Evolutionary conservation across 2,329 filamentous ascomycete genomes (phyloP).

Genomic region (Pezicula radicicola): DNA sequence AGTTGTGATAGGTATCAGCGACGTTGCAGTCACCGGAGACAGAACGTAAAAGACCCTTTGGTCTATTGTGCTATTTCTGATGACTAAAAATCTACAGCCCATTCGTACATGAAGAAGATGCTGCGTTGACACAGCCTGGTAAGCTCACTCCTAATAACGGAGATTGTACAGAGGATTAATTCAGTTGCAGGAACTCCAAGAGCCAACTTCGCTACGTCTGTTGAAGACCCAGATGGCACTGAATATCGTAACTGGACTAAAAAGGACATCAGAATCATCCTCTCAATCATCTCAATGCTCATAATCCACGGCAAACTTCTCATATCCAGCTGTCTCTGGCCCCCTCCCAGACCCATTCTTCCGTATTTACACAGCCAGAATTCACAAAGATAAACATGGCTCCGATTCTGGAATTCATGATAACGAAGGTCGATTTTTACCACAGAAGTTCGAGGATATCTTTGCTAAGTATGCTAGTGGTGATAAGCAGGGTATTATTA

Average conservation of each 20-base stretch:
- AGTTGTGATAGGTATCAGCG: conserved; percentile 10
- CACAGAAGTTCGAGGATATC: conserved; percentile 48
- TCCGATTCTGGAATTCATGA: conserved; percentile 45
- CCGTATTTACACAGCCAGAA: conserved; percentile 28
- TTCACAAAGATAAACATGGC: conserved; percentile 39
- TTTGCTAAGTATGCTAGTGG: conserved; percentile 42
- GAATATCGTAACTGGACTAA: conserved; percentile 33
- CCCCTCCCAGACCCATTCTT: conserved; percentile 39
- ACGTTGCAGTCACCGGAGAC: conserved; percentile 14
- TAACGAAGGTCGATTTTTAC: conserved; percentile 44
- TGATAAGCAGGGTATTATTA: conserved; percentile 36
- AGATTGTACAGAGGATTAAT: neutral
- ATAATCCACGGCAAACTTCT: conserved; percentile 48
- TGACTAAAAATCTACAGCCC: neutral
- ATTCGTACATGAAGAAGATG: conserved; percentile 7
- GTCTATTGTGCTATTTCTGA: too few relatives aligned
- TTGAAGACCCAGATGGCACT: conserved; percentile 38
- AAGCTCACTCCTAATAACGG: neutral
- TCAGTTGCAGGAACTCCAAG: conserved; percentile 34
- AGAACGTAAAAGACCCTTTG: neutral
- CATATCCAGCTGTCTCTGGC: conserved; percentile 41
- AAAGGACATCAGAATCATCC: conserved; percentile 38
- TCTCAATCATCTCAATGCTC: conserved; percentile 39
- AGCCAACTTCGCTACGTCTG: conserved; percentile 37
- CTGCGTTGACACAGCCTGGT: conserved; percentile 12